Base-by-base conservation (phyloP, 345 rosid species). In the Hevea brasiliensis region DNA sequence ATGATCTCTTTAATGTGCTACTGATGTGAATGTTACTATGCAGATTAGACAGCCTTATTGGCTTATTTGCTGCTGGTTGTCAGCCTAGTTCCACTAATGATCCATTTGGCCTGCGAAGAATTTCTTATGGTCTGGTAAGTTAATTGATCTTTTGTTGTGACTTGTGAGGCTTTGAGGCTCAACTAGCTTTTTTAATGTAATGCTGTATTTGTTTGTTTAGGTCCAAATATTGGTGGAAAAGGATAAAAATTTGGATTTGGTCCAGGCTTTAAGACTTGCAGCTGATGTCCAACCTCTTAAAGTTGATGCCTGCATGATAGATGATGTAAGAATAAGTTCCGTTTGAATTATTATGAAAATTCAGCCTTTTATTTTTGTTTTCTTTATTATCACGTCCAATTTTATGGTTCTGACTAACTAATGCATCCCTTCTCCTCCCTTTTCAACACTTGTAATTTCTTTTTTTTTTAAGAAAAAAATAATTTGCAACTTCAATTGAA, bases 31-130 rank as follows among this genome's bases (percentile, higher is more conserved):
- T 65, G 42, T 62, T 60, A 21, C 65, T 56, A 71, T 82, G 72
- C 90, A 94, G 98, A 82, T 74, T 94, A 81, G 97, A 94, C 86
- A 89, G 97, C 79, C 97, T 92, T 75, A 89, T 92, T 72, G 97
- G 98, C 75, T 82, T 94, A 79, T 94, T 90, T 88, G 90, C 97
- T 79, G 97, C 98, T 79, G 97, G 97, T 78, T 92, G 97, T 85
- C 97, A 92, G 82, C 98, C 97, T 79, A 89, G 89, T 83, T 92
- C 98, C 75, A 82, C 95, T 26, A 92, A 86, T 80, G 98, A 94
- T 68, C 97, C 97, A 60, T 94, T 88, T 86, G 98, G 98, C 63
- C 79, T 94, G 69, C 85, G 97, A 78, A 92, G 98, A 85, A 92
- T 92, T 73, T 90, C 98, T 51, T 90, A 94, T 74, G 98, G 95